Evolutionary conservation across 352 stramenopile species (phyloP).

Genomic region (Globisporangium nodosum): DNA sequence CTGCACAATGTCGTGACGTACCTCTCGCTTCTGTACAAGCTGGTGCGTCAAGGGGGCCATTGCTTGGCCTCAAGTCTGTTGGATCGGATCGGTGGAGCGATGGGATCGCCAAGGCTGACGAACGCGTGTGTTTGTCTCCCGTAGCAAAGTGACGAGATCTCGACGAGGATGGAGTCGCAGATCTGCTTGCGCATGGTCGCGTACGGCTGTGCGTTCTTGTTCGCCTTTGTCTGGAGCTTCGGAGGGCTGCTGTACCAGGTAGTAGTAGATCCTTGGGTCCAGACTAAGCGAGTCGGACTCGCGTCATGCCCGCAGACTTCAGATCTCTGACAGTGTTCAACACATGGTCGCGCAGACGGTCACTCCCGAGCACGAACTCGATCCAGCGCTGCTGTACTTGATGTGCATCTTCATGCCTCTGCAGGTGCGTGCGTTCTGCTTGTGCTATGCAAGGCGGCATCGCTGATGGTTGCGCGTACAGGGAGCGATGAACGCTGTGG

Average conservation of each 20-base stretch:
- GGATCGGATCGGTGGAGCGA: background rate
- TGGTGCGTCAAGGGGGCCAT: conserved; percentile 22
- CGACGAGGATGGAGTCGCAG: conserved; percentile 56
- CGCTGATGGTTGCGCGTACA: conserved; percentile 4
- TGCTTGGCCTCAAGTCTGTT: background rate
- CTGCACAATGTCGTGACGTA: conserved; percentile 62
- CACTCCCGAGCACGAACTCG: conserved; percentile 38
- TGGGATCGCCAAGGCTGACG: background rate
- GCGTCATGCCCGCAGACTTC: too few species aligned
- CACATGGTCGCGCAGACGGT: conserved; percentile 16
- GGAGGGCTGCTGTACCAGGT: conserved; percentile 48
- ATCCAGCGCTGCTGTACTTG: conserved; percentile 46
- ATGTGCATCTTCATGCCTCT: conserved; percentile 67
- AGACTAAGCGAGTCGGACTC: too few species aligned
- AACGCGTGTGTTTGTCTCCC: background rate
- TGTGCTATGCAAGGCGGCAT: background rate
- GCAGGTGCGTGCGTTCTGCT: conserved; percentile 28
- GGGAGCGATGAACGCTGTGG: conserved; percentile 52
- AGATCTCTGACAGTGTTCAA: background rate
- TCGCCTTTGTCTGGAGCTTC: conserved; percentile 37
- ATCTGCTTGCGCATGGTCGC: conserved; percentile 62
- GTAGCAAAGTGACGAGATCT: conserved; percentile 43
- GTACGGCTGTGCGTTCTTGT: conserved; percentile 58
- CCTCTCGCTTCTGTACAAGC: conserved; percentile 46
- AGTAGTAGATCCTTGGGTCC: background rate